Conservation (phyloP, 306 rosid species). For the Glycyrrhiza uralensis region DNA sequence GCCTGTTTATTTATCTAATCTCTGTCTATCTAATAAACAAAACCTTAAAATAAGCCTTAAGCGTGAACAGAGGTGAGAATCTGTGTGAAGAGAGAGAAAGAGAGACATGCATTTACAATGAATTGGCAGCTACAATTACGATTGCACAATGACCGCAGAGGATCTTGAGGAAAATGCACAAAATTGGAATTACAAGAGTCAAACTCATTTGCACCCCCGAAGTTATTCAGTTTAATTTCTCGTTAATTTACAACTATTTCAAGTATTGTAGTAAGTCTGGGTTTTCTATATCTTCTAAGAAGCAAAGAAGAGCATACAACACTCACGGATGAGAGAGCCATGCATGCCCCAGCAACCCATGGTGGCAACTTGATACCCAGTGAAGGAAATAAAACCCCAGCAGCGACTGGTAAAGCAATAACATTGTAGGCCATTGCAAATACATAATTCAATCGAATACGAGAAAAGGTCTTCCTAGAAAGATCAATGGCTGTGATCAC, state of each 20-base stretch:
- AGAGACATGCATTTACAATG: constrained; percentile 42
- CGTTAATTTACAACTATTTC: constrained; percentile 81
- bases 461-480: constrained; percentile 81
- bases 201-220: constrained; percentile 32
- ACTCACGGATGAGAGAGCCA: constrained; percentile 94
- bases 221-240: background rate
- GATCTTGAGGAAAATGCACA: constrained; percentile 27
- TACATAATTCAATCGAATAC: constrained; percentile 77
- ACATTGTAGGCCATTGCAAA: constrained; percentile 95
- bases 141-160: constrained; percentile 19
- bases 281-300: constrained; percentile 81
- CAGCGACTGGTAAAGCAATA: constrained; percentile 84
- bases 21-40: no score
- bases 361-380: constrained; percentile 80
- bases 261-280: constrained; percentile 81
- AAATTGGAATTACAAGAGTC: constrained; percentile 39
- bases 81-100: background rate
- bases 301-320: constrained; percentile 96
- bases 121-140: constrained; percentile 41
- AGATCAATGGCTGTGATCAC: constrained; percentile 96
- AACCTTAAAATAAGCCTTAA: no score
- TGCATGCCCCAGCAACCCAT: constrained; percentile 99
- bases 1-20: no score
- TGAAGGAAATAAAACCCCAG: constrained; percentile 75
- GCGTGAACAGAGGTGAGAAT: background rate